Evolutionary conservation across 2,329 filamentous ascomycete species (phyloP), one percentile per base, ranked within the genome.

Genomic region (Aspergillus sclerotialis): DNA sequence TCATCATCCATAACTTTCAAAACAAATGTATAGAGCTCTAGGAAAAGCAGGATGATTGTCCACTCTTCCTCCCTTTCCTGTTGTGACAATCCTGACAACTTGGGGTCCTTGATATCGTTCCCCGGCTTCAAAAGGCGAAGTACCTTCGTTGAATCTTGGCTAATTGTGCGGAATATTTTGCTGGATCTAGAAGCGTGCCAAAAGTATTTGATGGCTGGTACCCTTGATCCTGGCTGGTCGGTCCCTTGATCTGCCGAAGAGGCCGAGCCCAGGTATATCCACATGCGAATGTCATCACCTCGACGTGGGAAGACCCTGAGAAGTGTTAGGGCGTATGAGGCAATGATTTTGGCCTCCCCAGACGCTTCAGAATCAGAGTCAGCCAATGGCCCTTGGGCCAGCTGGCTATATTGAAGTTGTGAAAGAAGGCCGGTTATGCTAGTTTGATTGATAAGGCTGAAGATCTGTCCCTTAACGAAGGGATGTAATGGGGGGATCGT

Each of bases 1-100:
- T 96, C 90, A 44, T 98, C 92, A 48, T 98, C 92, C 56, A 90
- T 94, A 21, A 96, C 78, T 48, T 92, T 84, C 9, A 96, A 68
- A 2, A 95, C 78, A 55, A 96, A 96, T 2, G 84, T 87, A 56
- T 95, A 98, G 0, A 98, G 73, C 50, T 98, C 92, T 5, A 98
- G 72, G 53, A 98, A 96, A 1, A 98, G 73, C 0, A 96, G 69
- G 27, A 94, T 77, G 1, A 92, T 80, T 12, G 83, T 80, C 92
- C 92, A 98, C 54, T 96, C 87, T 46, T 80, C 74, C 16, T 71
- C 63, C 62, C 69, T 60, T 55, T 70, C 43, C 46, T 51, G 35
- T 56, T 60, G 52, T 21, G 56, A 29, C 23, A 48, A 39, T 37
- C 35, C 35, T 34, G 36, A 32, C 29, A 37, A 25, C 29, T 44